Conservation (phyloP, 2,329 filamentous ascomycete species). For the Hortaea sp. region DNA sequence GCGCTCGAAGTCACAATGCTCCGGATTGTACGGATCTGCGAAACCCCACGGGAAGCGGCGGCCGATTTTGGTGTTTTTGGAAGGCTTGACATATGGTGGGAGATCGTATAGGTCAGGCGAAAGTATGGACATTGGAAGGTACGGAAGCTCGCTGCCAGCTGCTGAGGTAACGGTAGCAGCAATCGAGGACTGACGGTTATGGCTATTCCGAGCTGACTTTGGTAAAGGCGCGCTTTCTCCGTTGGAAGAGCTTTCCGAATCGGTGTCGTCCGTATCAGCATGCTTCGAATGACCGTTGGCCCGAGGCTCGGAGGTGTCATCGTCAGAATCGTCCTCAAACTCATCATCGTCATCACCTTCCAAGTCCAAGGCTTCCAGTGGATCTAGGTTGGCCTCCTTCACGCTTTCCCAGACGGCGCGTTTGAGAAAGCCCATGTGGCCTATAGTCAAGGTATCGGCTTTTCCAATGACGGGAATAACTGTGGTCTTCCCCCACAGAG, state of each 20-base stretch:
- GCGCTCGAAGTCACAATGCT: conserved; percentile 87
- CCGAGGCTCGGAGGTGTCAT: conserved; percentile 30
- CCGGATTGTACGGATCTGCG: conserved; percentile 79
- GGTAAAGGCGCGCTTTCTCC: conserved; percentile 20
- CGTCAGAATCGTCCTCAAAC: conserved; percentile 36
- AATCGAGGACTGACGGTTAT: conserved; percentile 32
- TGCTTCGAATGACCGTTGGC: conserved; percentile 17
- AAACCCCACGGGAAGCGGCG: conserved; percentile 95
- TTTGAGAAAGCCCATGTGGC: conserved; percentile 88
- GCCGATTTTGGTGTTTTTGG: conserved; percentile 53
- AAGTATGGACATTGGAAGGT: conserved; percentile 83
- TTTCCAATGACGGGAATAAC: conserved; percentile 94
- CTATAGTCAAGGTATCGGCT: conserved; percentile 89
- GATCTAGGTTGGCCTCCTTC: conserved; percentile 76
- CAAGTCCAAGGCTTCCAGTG: conserved; percentile 73
- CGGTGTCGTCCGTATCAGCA: conserved; percentile 1
- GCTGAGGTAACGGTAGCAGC: conserved; percentile 24
- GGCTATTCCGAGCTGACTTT: conserved; percentile 9
- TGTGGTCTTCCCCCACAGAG: conserved; percentile 84
- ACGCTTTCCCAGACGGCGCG: conserved; percentile 81
- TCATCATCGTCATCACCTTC: conserved; percentile 56
- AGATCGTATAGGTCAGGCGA: conserved; percentile 82
- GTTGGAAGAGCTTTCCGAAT: conserved; percentile 1
- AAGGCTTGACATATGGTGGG: conserved; percentile 59
- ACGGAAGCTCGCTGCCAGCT: conserved; percentile 45